Conservation (phyloP, 805 yeast species). For the Cyberlindnera galapagoensis region DNA sequence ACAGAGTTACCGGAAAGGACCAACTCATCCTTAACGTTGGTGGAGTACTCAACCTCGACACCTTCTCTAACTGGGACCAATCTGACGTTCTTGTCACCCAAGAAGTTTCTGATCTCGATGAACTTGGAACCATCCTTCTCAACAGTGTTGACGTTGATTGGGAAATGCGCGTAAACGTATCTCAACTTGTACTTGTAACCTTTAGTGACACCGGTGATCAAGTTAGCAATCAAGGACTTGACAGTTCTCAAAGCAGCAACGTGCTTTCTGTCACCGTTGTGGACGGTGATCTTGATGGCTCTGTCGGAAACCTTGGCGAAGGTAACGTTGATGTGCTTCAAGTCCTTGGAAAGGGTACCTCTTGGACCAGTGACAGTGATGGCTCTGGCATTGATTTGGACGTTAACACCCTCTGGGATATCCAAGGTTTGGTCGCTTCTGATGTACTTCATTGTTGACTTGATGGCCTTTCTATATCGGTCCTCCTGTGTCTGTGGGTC, state of each 20-base stretch:
- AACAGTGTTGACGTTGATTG: conserved; percentile 93
- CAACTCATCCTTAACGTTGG: conserved; percentile 91
- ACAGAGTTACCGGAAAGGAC: conserved; percentile 90
- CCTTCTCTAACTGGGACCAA: conserved; percentile 81
- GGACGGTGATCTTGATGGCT: conserved; percentile 83
- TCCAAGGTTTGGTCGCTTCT: conserved; percentile 80
- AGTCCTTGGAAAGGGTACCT: conserved; percentile 86
- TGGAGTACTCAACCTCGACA: conserved; percentile 76
- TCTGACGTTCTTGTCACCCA: conserved; percentile 99
- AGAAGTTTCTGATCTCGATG: conserved; percentile 98
- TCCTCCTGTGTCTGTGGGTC: too few species aligned
- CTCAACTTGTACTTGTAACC: conserved; percentile 99
- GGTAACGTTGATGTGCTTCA: conserved; percentile 92
- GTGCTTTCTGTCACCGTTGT: conserved; percentile 99
- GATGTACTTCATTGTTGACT: conserved; percentile 78
- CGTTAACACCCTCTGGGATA: conserved; percentile 89
- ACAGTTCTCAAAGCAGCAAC: conserved; percentile 99
- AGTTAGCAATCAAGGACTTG: conserved; percentile 88
- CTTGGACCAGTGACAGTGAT: conserved; percentile 96
- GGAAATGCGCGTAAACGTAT: conserved; percentile 99
- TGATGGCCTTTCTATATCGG: too few species aligned
- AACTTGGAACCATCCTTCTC: conserved; percentile 66
- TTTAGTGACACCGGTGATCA: conserved; percentile 97
- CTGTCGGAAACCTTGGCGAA: conserved; percentile 71
- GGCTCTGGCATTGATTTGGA: conserved; percentile 85